These are phyloP conservation scores for Nemania sp. DNA, from an alignment of 2,329 filamentous ascomycete species.

Conservation along the genomic window DNA sequence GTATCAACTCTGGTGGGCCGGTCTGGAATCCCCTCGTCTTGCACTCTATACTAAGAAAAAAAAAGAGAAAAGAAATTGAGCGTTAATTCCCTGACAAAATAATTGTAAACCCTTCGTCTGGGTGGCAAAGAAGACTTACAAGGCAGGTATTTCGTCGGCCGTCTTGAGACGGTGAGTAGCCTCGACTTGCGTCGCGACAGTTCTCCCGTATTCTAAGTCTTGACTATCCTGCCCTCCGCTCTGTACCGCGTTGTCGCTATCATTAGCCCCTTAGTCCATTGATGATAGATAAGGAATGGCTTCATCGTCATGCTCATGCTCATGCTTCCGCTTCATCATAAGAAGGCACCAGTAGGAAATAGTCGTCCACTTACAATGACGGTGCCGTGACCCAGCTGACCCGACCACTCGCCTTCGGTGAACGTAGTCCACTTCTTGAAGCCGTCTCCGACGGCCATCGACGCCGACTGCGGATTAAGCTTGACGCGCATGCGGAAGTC, in stretches of 20 bases:
- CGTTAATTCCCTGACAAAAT: not conserved
- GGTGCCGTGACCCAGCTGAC: conserved; percentile 34
- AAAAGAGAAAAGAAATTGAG: not conserved
- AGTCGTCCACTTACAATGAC: conserved; percentile 33
- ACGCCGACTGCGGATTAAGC: conserved; percentile 35
- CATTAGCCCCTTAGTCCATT: not conserved
- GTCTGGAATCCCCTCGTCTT: conserved; percentile 35
- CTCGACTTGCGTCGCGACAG: conserved; percentile 35
- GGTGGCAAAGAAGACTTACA: conserved; percentile 27
- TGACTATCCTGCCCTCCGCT: conserved; percentile 38
- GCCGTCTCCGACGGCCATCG: conserved; percentile 32
- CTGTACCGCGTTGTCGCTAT: conserved; percentile 20
- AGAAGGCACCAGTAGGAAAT: not conserved
- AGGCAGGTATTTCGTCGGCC: conserved; percentile 35
- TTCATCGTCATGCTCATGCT: not conserved
- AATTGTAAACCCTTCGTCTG: not conserved
- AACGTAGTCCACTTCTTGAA: conserved; percentile 39
- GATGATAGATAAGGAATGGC: no score
- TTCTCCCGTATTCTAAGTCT: conserved; percentile 31
- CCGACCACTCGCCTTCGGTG: conserved; percentile 37
- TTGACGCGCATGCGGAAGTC: conserved; percentile 39
- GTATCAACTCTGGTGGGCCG: conserved; percentile 32
- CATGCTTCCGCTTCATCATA: not conserved
- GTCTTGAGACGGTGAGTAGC: conserved; percentile 36
- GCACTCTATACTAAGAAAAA: conserved; percentile 37